phyloP scores from a whole-genome alignment of 805 yeast species.

The Candida dajiaensis region DNA sequence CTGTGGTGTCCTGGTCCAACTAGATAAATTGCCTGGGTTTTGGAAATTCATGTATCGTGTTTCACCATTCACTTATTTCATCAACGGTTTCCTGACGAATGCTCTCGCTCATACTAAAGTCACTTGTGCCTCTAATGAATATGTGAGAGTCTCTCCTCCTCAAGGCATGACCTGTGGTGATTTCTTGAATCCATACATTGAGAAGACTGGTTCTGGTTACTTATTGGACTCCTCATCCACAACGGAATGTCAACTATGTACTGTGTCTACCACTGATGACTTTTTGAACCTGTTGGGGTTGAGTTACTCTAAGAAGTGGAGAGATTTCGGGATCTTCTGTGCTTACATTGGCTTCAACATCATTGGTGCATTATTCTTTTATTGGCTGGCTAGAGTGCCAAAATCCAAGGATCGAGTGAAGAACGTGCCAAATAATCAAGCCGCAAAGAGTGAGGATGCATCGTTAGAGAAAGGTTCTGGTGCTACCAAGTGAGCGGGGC shows the following conservation, averaged over 20 bases:
- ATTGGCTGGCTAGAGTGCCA: constrained; percentile 68
- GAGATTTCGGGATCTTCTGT: constrained; percentile 54
- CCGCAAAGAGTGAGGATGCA: not conserved
- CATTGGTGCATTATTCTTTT: constrained; percentile 37
- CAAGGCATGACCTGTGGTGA: constrained; percentile 52
- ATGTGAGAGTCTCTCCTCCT: constrained; percentile 43
- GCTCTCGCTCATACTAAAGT: constrained; percentile 48
- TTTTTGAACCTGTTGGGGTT: constrained; percentile 42
- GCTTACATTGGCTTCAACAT: constrained; percentile 35
- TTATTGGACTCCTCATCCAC: constrained; percentile 28
- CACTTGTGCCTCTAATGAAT: constrained; percentile 43
- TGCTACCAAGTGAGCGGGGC: not conserved
- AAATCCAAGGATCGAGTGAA: constrained; percentile 39
- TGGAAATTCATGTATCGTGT: constrained; percentile 75
- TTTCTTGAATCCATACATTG: constrained; percentile 36
- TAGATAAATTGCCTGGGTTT: constrained; percentile 55
- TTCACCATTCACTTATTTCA: constrained; percentile 62
- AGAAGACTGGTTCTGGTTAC: constrained; percentile 23
- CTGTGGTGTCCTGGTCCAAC: constrained; percentile 69
- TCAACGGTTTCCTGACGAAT: constrained; percentile 47
- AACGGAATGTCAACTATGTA: constrained; percentile 52
- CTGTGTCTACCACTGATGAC: constrained; percentile 48
- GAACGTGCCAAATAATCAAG: constrained; percentile 6
- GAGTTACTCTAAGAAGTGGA: constrained; percentile 49
- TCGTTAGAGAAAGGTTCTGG: not conserved